Percentiles rank a stretch among this genome's conserved stretches.
Evolutionary conservation across 2,329 filamentous ascomycete genomes (phyloP).

Genomic region (Sporothrix inflata): DNA sequence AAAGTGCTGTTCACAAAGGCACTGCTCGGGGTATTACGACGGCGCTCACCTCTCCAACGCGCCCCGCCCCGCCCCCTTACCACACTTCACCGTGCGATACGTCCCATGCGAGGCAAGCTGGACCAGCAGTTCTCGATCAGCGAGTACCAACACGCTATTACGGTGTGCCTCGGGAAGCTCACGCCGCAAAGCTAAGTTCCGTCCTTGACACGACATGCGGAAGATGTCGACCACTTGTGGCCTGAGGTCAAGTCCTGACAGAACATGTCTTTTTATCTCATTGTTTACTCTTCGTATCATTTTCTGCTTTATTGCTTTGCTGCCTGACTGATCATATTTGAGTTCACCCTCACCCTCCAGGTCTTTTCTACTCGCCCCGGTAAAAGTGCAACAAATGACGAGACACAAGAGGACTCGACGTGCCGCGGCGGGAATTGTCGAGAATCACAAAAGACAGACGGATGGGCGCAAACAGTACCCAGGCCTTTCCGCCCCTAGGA

Average conservation of each 20-base stretch:
- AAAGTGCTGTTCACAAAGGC: background rate
- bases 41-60: conserved; percentile 4
- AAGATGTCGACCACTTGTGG: background rate
- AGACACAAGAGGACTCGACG: background rate
- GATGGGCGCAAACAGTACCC: background rate
- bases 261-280: too few relatives aligned
- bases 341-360: background rate
- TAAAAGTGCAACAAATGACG: background rate
- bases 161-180: background rate
- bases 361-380: background rate
- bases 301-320: background rate
- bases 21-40: background rate
- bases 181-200: conserved; percentile 10
- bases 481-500: background rate
- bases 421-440: background rate
- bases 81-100: conserved; percentile 12
- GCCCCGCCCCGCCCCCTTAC: background rate
- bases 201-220: background rate
- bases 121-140: conserved; percentile 10
- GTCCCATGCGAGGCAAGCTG: background rate
- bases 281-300: background rate
- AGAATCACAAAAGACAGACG: background rate
- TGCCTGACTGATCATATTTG: conserved; percentile 1
- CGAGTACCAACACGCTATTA: background rate
- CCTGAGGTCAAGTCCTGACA: background rate